Evolutionary conservation across 2,329 filamentous ascomycete genomes (phyloP), one percentile per base, ranked within the genome.

Genomic region (Falciphora oryzae): DNA sequence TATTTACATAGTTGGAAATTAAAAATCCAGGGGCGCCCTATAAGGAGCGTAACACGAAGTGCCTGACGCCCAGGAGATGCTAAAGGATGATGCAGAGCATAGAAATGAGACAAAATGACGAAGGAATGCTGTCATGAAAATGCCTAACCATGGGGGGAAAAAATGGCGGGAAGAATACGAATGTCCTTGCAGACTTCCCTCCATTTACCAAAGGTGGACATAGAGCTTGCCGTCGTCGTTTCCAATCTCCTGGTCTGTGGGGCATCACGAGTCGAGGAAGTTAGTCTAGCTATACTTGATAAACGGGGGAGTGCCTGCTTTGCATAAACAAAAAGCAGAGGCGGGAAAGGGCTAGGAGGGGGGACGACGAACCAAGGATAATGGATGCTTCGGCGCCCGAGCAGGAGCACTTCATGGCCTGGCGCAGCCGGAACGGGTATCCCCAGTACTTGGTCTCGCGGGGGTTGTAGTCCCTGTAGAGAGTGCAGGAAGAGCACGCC

Each of bases 401-500:
- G 44, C 44, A 53, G 44, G 44, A 22, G 22, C 44, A 53, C 44
- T 53, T 53, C 44, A 53, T 53, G 44, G 44, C 44, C 44, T 53
- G 44, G 44, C 44, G 44, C 44, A 53, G 44, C 6, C 5, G 44
- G 44, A 53, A 53, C 7, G 44, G 44, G 22, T 53, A n/a, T 10
- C 44, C 44, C 44, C 44, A 53, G 44, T 53, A 53, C 44, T 53
- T 53, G 44, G 44, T 53, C 44, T 53, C 44, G 44, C 44, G 44
- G 7, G 44, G 44, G 44, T 53, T 53, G 44, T n/a, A n/a, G 44
- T 53, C 44, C 22, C 44, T 53, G 44, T 53, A 53, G 2, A 53
- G 44, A 7, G 44, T n/a, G 44, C 44, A 53, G 22, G 44, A 53
- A 5, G 44, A 53, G 44, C 44, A 53, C 22, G 22, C 44, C 1